These are phyloP conservation scores for Hemisphaericaspora subhashii DNA, from an alignment of 1,139 yeast species.

Conservation along the genomic window DNA sequence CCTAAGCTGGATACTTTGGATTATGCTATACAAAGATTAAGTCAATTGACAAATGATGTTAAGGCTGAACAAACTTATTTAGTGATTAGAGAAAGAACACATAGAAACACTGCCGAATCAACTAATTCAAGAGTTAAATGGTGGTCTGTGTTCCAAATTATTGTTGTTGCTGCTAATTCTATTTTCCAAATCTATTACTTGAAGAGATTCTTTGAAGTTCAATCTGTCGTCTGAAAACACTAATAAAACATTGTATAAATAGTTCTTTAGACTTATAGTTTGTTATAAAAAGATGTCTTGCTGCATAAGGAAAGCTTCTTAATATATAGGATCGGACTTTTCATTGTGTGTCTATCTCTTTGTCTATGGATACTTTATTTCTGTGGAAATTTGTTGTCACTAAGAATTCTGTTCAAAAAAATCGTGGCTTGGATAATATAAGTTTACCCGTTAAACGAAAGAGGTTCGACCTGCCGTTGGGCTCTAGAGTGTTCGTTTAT, in stretches of 20 bases:
- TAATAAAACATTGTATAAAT: background rate
- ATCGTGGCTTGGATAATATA: too few species aligned
- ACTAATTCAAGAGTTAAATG: slow-evolving; percentile 96
- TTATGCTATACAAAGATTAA: slow-evolving; percentile 74
- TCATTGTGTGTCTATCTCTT: too few species aligned
- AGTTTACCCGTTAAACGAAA: too few species aligned
- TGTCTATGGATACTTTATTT: too few species aligned
- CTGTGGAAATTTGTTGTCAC: too few species aligned
- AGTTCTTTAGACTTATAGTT: background rate
- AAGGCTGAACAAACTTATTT: slow-evolving; percentile 91
- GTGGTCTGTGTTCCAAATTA: slow-evolving; percentile 93
- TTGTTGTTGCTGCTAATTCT: slow-evolving; percentile 83
- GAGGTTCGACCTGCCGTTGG: too few species aligned
- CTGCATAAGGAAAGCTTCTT: too few species aligned
- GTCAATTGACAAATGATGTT: slow-evolving; percentile 79
- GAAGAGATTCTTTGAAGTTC: slow-evolving; percentile 94
- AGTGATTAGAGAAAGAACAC: slow-evolving; percentile 94
- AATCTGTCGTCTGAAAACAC: slow-evolving; percentile 66
- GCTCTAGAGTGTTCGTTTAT: too few species aligned
- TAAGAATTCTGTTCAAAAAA: too few species aligned
- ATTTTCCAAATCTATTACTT: slow-evolving; percentile 91
- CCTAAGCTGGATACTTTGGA: slow-evolving; percentile 83
- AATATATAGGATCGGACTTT: too few species aligned
- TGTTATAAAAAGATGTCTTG: background rate
- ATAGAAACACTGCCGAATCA: slow-evolving; percentile 97